These are phyloP conservation scores for Mycena capillaripes DNA, from an alignment of 768 basidiomycete genomes.

Conservation along the genomic window DNA sequence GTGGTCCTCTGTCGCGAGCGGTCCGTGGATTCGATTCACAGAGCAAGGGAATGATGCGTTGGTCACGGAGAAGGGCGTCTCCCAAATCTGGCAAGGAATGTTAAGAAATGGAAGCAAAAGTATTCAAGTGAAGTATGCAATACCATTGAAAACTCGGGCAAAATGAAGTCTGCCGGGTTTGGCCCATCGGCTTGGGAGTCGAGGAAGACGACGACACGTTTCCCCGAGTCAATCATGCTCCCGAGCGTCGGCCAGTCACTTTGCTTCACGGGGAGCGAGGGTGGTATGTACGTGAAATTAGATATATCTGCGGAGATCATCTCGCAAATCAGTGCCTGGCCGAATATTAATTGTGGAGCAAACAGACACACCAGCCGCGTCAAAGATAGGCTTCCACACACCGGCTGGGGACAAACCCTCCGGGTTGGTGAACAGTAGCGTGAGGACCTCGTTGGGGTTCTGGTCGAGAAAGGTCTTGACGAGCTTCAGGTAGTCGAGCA, in stretches of 20 bases:
- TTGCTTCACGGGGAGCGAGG: slow-evolving; percentile 56
- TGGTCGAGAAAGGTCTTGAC: slow-evolving; percentile 70
- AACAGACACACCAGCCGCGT: slow-evolving; percentile 53
- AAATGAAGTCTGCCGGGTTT: slow-evolving; percentile 59
- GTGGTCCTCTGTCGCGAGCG: slow-evolving; percentile 63
- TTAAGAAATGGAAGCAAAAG: not conserved
- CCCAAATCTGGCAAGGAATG: slow-evolving; percentile 61
- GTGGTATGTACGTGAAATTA: slow-evolving; percentile 65
- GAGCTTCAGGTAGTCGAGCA: slow-evolving; percentile 60
- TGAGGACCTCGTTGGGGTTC: slow-evolving; percentile 77
- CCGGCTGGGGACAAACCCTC: slow-evolving; percentile 64
- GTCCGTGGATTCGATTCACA: slow-evolving; percentile 65
- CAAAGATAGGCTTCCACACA: slow-evolving; percentile 68
- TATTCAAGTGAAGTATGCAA: slow-evolving; percentile 30
- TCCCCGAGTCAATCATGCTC: slow-evolving; percentile 70
- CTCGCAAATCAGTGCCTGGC: not conserved
- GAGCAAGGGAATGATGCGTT: slow-evolving; percentile 66
- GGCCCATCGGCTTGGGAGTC: slow-evolving; percentile 60
- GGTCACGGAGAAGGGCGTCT: slow-evolving; percentile 67
- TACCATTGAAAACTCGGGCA: slow-evolving; percentile 71
- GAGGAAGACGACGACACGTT: slow-evolving; percentile 73
- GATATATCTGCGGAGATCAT: slow-evolving; percentile 52
- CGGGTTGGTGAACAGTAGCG: slow-evolving; percentile 77
- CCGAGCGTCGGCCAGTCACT: slow-evolving; percentile 76
- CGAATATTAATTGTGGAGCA: not conserved